phyloP scores from a whole-genome alignment of 1,139 yeast species.

The Komagataea norvegica region DNA sequence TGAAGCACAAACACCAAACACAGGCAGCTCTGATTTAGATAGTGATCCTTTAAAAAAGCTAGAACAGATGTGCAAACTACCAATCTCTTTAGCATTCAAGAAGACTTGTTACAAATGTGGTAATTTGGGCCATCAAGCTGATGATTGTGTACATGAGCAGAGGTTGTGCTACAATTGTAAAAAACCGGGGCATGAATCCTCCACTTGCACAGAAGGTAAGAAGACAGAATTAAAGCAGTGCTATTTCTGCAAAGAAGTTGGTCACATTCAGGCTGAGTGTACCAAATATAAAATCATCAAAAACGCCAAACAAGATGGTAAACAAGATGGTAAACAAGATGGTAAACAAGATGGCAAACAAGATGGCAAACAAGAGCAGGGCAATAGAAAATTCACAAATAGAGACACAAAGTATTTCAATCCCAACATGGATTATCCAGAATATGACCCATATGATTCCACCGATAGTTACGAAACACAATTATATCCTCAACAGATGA shows the following conservation, averaged over 20 bases:
- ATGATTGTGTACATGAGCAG: slow-evolving; percentile 16
- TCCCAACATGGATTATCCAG: no score
- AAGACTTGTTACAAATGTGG: slow-evolving; percentile 25
- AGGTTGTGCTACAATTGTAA: slow-evolving; percentile 25
- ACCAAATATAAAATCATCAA: slow-evolving; percentile 5
- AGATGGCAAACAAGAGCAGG: neutral
- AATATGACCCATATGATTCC: no score
- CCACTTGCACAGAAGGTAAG: slow-evolving; percentile 17
- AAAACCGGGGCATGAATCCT: slow-evolving; percentile 21
- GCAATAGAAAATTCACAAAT: neutral
- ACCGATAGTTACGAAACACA: no score
- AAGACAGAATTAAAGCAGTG: slow-evolving; percentile 19
- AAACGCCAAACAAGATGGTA: no score
- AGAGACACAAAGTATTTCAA: no score
- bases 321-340: neutral
- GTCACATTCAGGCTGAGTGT: slow-evolving; percentile 24
- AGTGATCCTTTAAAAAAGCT: no score
- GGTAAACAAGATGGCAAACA: neutral
- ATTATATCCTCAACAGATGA: no score
- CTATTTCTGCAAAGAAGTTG: slow-evolving; percentile 20
- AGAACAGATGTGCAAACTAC: no score
- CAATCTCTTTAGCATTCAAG: slow-evolving; percentile 20
- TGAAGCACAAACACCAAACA: no score
- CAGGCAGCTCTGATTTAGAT: no score
- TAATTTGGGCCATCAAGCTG: slow-evolving; percentile 23